A percentile compares a stretch with the other conserved stretches of the same genome.
Evolutionary conservation across 345 rosid species (phyloP).

Genomic region (Carallia pectinifolia): DNA sequence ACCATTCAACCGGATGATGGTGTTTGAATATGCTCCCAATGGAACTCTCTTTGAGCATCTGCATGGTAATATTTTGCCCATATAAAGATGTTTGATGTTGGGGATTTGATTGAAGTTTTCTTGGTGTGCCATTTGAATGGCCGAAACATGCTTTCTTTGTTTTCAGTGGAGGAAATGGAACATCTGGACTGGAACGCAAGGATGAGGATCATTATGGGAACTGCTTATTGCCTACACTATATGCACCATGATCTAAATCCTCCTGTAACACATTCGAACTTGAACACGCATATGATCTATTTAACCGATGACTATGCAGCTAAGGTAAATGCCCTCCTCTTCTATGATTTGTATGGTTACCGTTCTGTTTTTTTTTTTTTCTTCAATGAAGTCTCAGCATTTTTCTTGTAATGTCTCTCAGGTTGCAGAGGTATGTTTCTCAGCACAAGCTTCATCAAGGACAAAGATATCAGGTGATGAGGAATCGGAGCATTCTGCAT

Average conservation of each 20-base stretch:
- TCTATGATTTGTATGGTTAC: neutral
- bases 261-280: slow-evolving; percentile 49
- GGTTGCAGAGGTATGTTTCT: slow-evolving; percentile 58
- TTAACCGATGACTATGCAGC: slow-evolving; percentile 94
- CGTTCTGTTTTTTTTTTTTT: neutral
- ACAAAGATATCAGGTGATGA: slow-evolving; percentile 34
- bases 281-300: slow-evolving; percentile 45
- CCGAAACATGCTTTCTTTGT: slow-evolving; percentile 21
- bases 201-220: slow-evolving; percentile 87
- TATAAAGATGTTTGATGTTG: neutral
- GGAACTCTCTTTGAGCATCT: slow-evolving; percentile 85
- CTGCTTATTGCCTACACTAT: slow-evolving; percentile 82
- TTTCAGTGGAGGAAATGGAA: slow-evolving; percentile 74
- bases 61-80: slow-evolving; percentile 51
- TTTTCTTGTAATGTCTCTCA: slow-evolving; percentile 17
- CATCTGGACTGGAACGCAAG: slow-evolving; percentile 91
- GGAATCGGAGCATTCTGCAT: slow-evolving; percentile 39
- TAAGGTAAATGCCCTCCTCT: slow-evolving; percentile 48
- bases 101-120: neutral
- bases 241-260: slow-evolving; percentile 93
- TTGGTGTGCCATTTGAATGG: slow-evolving; percentile 9
- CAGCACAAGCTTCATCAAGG: slow-evolving; percentile 24
- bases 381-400: neutral
- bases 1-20: slow-evolving; percentile 96
- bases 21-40: slow-evolving; percentile 96